These are phyloP conservation scores for Dactylis glomerata DNA, from an alignment of 176 grass and related monocot genomes.

Conservation along the genomic window DNA sequence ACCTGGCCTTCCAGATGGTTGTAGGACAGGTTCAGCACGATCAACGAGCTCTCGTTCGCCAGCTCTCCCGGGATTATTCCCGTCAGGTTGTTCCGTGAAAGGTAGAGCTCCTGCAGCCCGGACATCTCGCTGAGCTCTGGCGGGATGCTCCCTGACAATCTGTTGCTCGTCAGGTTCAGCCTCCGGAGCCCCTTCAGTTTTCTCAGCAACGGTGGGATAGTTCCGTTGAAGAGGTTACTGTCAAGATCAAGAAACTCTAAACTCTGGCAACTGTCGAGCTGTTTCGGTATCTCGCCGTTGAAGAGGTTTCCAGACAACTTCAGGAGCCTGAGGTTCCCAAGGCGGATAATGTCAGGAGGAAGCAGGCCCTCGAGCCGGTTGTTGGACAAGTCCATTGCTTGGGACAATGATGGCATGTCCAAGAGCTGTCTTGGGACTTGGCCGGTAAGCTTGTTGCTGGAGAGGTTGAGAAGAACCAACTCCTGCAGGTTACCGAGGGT, in stretches of 20 bases:
- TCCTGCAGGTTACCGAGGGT: too few relatives aligned
- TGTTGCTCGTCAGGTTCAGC: constrained; percentile 42
- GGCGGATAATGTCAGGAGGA: neutral
- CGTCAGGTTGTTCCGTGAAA: constrained; percentile 34
- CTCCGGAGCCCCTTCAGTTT: constrained; percentile 39
- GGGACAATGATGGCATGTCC: neutral
- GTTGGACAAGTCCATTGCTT: constrained; percentile 34
- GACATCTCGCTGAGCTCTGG: constrained; percentile 30
- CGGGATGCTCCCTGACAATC: constrained; percentile 40
- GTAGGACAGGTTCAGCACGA: constrained; percentile 32
- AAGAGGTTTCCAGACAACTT: constrained; percentile 34
- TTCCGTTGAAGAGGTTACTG: constrained; percentile 29
- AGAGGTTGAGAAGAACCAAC: too few relatives aligned
- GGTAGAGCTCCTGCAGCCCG: constrained; percentile 28
- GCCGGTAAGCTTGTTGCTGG: neutral
- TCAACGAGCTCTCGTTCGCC: neutral
- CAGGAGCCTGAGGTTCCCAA: constrained; percentile 36
- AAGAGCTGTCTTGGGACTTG: constrained; percentile 24
- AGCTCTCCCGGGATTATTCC: constrained; percentile 14
- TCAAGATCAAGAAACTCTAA: constrained; percentile 47
- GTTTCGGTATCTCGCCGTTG: constrained; percentile 7
- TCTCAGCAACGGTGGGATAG: constrained; percentile 24
- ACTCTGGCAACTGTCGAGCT: constrained; percentile 39
- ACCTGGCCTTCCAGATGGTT: constrained; percentile 30
- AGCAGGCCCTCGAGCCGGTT: constrained; percentile 32